These are phyloP conservation scores for Pulveroboletus ravenelii DNA, from an alignment of 768 basidiomycete species.

Conservation along the genomic window DNA sequence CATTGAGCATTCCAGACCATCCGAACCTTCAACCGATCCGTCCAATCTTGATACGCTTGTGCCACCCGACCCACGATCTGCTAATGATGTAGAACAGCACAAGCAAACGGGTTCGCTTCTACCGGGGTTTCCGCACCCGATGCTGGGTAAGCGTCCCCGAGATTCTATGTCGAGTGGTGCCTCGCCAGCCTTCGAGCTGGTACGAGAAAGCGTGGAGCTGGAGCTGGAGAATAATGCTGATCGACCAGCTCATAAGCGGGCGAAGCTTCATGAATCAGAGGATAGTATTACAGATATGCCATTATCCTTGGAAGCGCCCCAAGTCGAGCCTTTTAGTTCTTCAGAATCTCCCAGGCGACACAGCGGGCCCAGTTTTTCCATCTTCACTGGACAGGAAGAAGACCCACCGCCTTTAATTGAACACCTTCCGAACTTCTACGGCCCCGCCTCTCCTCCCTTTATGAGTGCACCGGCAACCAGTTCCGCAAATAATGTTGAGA, in stretches of 20 bases:
- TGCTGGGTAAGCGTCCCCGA: slow-evolving; percentile 65
- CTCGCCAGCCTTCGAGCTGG: slow-evolving; percentile 39
- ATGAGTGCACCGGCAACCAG: slow-evolving; percentile 37
- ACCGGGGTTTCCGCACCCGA: slow-evolving; percentile 40
- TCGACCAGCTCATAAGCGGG: slow-evolving; percentile 51
- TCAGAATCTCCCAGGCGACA: slow-evolving; percentile 18
- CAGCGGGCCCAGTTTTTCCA: slow-evolving; percentile 40
- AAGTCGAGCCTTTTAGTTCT: slow-evolving; percentile 16
- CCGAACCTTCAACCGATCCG: slow-evolving; percentile 19
- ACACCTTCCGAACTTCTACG: slow-evolving; percentile 49
- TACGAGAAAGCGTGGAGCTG: slow-evolving; percentile 37
- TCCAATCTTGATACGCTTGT: slow-evolving; percentile 15
- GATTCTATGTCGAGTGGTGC: slow-evolving; percentile 44
- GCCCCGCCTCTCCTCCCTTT: slow-evolving; percentile 37
- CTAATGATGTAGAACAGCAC: slow-evolving; percentile 8
- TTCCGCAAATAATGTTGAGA: slow-evolving; percentile 49
- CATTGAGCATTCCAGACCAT: slow-evolving; percentile 16
- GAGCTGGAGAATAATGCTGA: slow-evolving; percentile 37
- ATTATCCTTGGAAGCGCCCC: slow-evolving; percentile 8
- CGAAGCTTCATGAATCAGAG: slow-evolving; percentile 34
- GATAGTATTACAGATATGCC: slow-evolving; percentile 14
- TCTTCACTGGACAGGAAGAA: slow-evolving; percentile 41
- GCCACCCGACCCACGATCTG: slow-evolving; percentile 8
- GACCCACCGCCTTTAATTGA: slow-evolving; percentile 51
- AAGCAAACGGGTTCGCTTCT: slow-evolving; percentile 18